phyloP scores from a whole-genome alignment of 345 rosid species.

The Lumnitzera littorea region DNA sequence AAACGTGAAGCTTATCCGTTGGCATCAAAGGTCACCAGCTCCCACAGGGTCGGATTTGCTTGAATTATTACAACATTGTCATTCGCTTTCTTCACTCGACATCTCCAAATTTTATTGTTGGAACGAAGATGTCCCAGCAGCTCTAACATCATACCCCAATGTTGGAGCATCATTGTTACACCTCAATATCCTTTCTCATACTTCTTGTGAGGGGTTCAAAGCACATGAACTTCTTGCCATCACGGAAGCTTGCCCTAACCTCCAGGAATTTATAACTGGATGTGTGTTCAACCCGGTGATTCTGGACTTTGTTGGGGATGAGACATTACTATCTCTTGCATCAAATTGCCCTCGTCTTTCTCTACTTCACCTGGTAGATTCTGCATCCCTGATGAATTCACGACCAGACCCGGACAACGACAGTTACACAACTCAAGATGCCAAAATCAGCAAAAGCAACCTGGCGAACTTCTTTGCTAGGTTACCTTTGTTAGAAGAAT shows the following conservation, averaged over 20 bases:
- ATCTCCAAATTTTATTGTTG: conserved; percentile 33
- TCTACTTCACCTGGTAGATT: conserved; percentile 30
- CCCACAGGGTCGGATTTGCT: conserved; percentile 21
- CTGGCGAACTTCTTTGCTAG: conserved; percentile 18
- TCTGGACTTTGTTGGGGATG: conserved; percentile 26
- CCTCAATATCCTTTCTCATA: conserved; percentile 24
- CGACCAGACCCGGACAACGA: conserved; percentile 16
- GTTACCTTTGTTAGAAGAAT: conserved; percentile 29
- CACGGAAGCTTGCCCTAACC: conserved; percentile 26
- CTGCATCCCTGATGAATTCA: conserved; percentile 7
- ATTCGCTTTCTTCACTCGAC: conserved; percentile 14
- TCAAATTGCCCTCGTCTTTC: conserved; percentile 22
- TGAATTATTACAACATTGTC: conserved; percentile 22
- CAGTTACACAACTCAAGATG: conserved; percentile 21
- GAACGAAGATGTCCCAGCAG: conserved; percentile 36
- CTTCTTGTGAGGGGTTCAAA: conserved; percentile 29
- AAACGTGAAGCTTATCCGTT: conserved; percentile 25
- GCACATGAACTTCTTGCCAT: conserved; percentile 27
- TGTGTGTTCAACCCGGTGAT: conserved; percentile 28
- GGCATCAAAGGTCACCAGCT: conserved; percentile 27
- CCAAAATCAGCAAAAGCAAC: conserved; percentile 8
- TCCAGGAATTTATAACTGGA: conserved; percentile 17
- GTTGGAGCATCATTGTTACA: conserved; percentile 16
- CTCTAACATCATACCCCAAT: conserved; percentile 13
- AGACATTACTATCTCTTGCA: conserved; percentile 24